phyloP scores from a whole-genome alignment of 2,329 filamentous ascomycete species.

The Alternaria panax region DNA sequence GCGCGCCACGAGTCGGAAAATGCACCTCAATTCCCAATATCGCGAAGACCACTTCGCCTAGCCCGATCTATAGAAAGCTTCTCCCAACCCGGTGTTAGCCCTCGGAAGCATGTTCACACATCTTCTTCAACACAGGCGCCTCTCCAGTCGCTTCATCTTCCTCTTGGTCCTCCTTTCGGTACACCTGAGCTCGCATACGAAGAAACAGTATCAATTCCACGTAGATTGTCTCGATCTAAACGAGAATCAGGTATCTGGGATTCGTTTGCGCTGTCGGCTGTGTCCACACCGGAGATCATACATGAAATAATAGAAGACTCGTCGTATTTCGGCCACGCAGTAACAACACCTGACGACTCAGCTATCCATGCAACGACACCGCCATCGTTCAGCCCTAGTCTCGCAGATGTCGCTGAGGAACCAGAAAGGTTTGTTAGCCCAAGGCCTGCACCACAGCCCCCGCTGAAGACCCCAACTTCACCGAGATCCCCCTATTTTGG shows the following conservation, averaged over 20 bases:
- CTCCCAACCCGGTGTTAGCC: slow-evolving; percentile 59
- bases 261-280: slow-evolving; percentile 31
- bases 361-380: slow-evolving; percentile 51
- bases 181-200: slow-evolving; percentile 24
- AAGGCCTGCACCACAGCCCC: slow-evolving; percentile 44
- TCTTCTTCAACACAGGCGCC: slow-evolving; percentile 52
- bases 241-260: slow-evolving; percentile 47
- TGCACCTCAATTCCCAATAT: slow-evolving; percentile 16
- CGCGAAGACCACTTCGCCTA: slow-evolving; percentile 34
- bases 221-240: slow-evolving; percentile 25
- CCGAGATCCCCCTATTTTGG: slow-evolving; percentile 40
- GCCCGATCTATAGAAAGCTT: slow-evolving; percentile 60
- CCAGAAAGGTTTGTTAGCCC: slow-evolving; percentile 45
- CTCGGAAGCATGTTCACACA: slow-evolving; percentile 48
- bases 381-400: slow-evolving; percentile 48
- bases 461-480: slow-evolving; percentile 33
- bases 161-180: slow-evolving; percentile 30
- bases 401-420: slow-evolving; percentile 49
- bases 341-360: slow-evolving; percentile 53
- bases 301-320: slow-evolving; percentile 41
- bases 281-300: slow-evolving; percentile 25
- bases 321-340: slow-evolving; percentile 47
- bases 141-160: slow-evolving; percentile 47
- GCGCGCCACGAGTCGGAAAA: slow-evolving; percentile 15
- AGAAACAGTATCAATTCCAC: background rate